Evolutionary conservation across 805 yeast genomes (phyloP).

Genomic region (Saturnispora sanitii): DNA sequence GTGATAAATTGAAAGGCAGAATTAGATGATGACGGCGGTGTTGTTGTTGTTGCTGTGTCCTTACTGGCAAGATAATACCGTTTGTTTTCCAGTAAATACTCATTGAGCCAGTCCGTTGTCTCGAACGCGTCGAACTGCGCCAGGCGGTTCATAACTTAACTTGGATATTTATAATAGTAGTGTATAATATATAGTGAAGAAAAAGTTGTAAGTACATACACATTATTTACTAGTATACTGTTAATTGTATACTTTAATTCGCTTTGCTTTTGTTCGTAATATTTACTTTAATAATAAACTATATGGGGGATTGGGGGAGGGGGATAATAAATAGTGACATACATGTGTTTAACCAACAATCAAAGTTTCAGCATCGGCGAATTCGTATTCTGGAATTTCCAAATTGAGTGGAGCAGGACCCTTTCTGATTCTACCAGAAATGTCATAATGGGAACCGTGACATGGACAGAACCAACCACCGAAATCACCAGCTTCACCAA

Average conservation of each 20-base stretch:
- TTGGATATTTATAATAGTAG: too few species aligned
- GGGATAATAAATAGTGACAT: not conserved
- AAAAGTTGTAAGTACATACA: too few species aligned
- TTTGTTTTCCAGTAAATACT: conserved; percentile 40
- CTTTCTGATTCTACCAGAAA: conserved; percentile 99
- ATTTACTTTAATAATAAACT: not conserved
- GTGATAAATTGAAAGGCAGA: conserved; percentile 10
- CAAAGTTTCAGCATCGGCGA: conserved; percentile 66
- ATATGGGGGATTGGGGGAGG: too few species aligned
- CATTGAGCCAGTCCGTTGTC: conserved; percentile 67
- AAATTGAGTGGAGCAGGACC: conserved; percentile 99
- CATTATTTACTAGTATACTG: too few species aligned
- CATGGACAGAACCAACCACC: conserved; percentile 99
- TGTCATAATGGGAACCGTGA: conserved; percentile 99
- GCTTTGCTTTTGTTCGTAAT: too few species aligned
- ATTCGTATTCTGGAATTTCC: conserved; percentile 89
- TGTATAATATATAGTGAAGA: not conserved
- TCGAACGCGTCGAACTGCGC: conserved; percentile 45
- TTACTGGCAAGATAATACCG: conserved; percentile 16
- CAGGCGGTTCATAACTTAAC: not conserved
- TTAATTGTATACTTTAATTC: too few species aligned
- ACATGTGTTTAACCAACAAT: conserved; percentile 62
- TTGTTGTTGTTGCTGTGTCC: not conserved
- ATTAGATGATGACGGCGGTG: conserved; percentile 9
- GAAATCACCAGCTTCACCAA: conserved; percentile 98